phyloP scores from a whole-genome alignment of 2,329 filamentous ascomycete species.

The Phialophora expanda region DNA sequence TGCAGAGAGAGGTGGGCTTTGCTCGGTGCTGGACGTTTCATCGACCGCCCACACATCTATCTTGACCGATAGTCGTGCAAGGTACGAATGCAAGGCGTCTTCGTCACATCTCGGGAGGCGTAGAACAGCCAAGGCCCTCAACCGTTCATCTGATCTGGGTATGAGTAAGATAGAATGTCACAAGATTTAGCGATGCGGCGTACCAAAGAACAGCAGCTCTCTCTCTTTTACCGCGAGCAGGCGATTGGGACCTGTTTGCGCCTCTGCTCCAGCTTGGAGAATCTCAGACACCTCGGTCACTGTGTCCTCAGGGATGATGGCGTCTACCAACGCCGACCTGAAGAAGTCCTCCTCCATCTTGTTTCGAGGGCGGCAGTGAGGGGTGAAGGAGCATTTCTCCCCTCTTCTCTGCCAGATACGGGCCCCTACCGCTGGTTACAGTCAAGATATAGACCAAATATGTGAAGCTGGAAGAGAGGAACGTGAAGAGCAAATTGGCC shows the following conservation, averaged over 20 bases:
- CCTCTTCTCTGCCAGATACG: not conserved
- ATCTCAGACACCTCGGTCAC: conserved; percentile 27
- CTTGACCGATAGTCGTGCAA: conserved; percentile 56
- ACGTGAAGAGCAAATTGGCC: not conserved
- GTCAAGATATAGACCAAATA: not conserved
- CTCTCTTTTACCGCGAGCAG: conserved; percentile 58
- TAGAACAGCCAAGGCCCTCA: conserved; percentile 58
- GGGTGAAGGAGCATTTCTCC: not conserved
- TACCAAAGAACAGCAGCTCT: conserved; percentile 52
- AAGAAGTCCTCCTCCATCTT: conserved; percentile 49
- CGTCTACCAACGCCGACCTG: conserved; percentile 50
- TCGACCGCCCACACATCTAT: conserved; percentile 56
- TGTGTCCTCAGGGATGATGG: conserved; percentile 51
- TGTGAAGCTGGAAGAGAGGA: not conserved
- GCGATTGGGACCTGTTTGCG: conserved; percentile 49
- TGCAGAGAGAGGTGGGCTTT: conserved; percentile 38
- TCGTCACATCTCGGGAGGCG: conserved; percentile 58
- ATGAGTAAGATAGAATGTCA: conserved; percentile 54
- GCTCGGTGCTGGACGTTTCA: conserved; percentile 44
- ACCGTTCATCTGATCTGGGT: conserved; percentile 59
- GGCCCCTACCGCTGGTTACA: not conserved
- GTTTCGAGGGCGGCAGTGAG: not conserved
- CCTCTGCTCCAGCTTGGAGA: conserved; percentile 42
- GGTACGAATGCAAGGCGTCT: conserved; percentile 53
- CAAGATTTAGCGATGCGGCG: not conserved